phyloP scores from a whole-genome alignment of 768 basidiomycete species.

The Phaeotremella skinneri region DNA sequence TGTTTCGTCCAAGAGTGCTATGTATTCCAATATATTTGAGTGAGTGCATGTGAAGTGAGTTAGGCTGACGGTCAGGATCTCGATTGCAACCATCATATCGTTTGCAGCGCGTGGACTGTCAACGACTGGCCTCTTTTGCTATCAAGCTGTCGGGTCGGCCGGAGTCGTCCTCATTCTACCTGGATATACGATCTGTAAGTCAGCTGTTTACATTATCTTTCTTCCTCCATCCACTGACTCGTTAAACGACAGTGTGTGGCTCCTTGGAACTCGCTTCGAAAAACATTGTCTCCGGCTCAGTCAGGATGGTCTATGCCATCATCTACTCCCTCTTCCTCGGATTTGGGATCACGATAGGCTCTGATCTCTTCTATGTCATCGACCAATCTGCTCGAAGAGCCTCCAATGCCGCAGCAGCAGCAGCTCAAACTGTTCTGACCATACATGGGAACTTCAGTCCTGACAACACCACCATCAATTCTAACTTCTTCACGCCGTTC shows the following conservation, averaged over 20 bases:
- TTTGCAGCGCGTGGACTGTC: conserved; percentile 60
- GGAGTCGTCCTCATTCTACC: conserved; percentile 46
- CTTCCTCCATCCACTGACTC: conserved; percentile 8
- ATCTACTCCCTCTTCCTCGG: conserved; percentile 50
- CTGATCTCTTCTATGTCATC: conserved; percentile 44
- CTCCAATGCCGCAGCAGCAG: conserved; percentile 54
- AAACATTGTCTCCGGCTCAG: conserved; percentile 46
- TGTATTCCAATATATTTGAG: conserved; percentile 93
- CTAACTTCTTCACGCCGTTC: conserved; percentile 51
- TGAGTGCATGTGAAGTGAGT: conserved; percentile 53
- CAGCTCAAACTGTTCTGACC: conserved; percentile 59
- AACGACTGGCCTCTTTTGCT: conserved; percentile 44
- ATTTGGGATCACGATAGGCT: conserved; percentile 48
- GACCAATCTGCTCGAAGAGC: conserved; percentile 30
- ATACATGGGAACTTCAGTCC: conserved; percentile 68
- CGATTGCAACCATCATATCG: conserved; percentile 75
- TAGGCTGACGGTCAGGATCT: conserved; percentile 59
- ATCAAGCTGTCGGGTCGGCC: conserved; percentile 42
- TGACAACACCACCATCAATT: conserved; percentile 69
- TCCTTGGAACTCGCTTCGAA: conserved; percentile 47
- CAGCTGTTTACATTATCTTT: conserved; percentile 5
- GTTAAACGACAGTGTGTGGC: conserved; percentile 32
- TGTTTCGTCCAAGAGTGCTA: conserved; percentile 69
- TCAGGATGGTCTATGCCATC: conserved; percentile 49
- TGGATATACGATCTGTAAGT: conserved; percentile 47